Base-by-base conservation (phyloP, 305 asterid genomes). In the Solanum chacoense region DNA sequence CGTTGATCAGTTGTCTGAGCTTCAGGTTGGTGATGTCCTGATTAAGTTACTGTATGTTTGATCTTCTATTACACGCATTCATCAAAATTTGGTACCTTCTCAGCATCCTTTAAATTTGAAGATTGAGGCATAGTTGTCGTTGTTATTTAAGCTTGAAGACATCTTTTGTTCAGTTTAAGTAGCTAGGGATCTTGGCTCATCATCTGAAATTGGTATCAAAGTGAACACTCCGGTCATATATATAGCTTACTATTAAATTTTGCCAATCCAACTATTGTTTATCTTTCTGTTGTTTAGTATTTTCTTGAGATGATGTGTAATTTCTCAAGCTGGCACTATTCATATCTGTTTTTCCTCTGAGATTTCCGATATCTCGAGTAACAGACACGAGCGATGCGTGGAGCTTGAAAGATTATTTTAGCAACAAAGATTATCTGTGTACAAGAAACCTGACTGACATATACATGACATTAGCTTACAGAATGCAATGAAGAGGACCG, bases 1-100 rank as follows among this genome's bases (percentile, higher is more conserved):
- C 32, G 98, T 97, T 76, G 99, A 97, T 93, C 99, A 97, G 84
- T 91, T 97, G 89, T 97, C 99, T 40, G 99, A 97, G 95, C 98
- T 97, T 88, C 99, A 97, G 97, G 99, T 97, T 83, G 40, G 80
- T 72, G 28, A 35, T 65, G 45, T 90, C 63, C 75, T 90, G 67
- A 83, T 75, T 32, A 79, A 26, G 18, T 55, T 67, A 80, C n/a
- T 28, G 18, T 34, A 37, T 28, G 81, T 65, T 28, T 87, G 35
- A 85, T 81, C 74, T 24, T 42, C 35, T 20, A 72, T 24, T n/a
- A 20, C 87, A 26, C 26, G 18, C 86, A 45, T 50, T 45, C 29
- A 45, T 71, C 72, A 45, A 16, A 45, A 45, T 31, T 81, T 50
- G 72, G 11, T 81, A 29, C 50, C 20, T 83, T 40, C 18, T 45